Evolutionary conservation across 208 protist species (phyloP).

Genomic region (Porcisia hertigi): DNA sequence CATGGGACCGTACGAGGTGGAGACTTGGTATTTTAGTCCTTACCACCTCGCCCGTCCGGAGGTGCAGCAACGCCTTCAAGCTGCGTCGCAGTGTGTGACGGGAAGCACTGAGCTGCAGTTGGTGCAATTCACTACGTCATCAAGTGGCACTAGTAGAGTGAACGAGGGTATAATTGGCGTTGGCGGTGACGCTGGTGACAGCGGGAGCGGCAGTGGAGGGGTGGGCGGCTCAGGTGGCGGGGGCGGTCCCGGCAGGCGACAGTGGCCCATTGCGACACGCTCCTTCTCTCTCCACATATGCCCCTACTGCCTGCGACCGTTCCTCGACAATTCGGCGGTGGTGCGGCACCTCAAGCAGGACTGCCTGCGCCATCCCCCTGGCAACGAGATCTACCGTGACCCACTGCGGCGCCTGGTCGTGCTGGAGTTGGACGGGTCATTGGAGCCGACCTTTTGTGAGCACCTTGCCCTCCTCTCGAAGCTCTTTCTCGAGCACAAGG

Average conservation of each 20-base stretch:
- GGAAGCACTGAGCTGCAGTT: slow-evolving; percentile 62
- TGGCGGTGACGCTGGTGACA: slow-evolving; percentile 13
- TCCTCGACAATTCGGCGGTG: slow-evolving; percentile 80
- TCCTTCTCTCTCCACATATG: slow-evolving; percentile 95
- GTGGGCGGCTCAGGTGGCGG: not conserved
- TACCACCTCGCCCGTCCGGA: slow-evolving; percentile 91
- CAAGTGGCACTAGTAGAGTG: not conserved
- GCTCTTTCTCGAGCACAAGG: slow-evolving; percentile 99
- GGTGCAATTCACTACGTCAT: slow-evolving; percentile 15
- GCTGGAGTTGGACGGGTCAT: slow-evolving; percentile 97
- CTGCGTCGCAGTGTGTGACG: slow-evolving; percentile 47
- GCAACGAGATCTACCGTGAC: slow-evolving; percentile 89
- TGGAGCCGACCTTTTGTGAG: slow-evolving; percentile 97
- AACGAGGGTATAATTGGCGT: not conserved
- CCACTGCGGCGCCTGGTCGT: slow-evolving; percentile 89
- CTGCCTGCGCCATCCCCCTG: slow-evolving; percentile 89
- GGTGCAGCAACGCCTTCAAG: slow-evolving; percentile 61
- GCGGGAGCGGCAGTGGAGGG: not conserved
- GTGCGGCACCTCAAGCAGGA: slow-evolving; percentile 86
- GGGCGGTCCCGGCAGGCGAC: not conserved
- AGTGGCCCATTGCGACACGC: slow-evolving; percentile 37
- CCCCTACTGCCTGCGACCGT: slow-evolving; percentile 97
- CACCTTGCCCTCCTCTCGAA: slow-evolving; percentile 99
- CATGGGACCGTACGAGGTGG: slow-evolving; percentile 95
- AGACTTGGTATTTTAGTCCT: slow-evolving; percentile 98